These are phyloP conservation scores for Sordariomycetes sp. DNA, from an alignment of 2,329 filamentous ascomycete genomes.

Conservation along the genomic window DNA sequence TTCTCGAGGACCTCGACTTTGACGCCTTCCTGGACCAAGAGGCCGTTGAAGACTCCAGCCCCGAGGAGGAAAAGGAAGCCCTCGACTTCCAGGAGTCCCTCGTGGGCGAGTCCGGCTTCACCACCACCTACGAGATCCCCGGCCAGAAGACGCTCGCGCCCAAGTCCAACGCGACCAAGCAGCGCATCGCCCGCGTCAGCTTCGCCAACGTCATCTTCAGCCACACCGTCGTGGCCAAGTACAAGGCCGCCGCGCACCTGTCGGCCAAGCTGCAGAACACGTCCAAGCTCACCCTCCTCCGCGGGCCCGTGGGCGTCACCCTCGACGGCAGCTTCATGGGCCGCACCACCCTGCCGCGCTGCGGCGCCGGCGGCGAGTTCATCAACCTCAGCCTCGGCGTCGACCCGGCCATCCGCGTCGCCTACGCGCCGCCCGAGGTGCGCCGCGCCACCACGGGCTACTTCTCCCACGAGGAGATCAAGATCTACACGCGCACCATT, in stretches of 20 bases:
- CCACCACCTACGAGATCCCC: constrained; percentile 52
- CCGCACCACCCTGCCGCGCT: constrained; percentile 43
- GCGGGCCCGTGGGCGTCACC: constrained; percentile 46
- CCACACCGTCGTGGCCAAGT: constrained; percentile 52
- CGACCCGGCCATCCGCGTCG: constrained; percentile 46
- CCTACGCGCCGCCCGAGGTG: constrained; percentile 47
- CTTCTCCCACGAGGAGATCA: constrained; percentile 43
- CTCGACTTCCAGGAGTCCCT: constrained; percentile 34
- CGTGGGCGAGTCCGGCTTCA: constrained; percentile 50
- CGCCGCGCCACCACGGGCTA: constrained; percentile 40
- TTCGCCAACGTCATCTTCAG: constrained; percentile 43
- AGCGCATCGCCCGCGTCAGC: constrained; percentile 47
- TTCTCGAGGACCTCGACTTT: background rate
- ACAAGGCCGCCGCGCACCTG: constrained; percentile 50
- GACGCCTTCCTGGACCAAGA: background rate
- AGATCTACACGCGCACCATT: constrained; percentile 37
- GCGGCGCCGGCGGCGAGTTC: constrained; percentile 37
- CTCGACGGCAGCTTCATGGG: constrained; percentile 57
- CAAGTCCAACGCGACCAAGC: constrained; percentile 40
- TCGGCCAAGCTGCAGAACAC: constrained; percentile 47
- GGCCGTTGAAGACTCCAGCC: background rate
- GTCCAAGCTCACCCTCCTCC: constrained; percentile 45
- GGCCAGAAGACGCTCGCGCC: constrained; percentile 47
- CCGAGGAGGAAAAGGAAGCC: background rate
- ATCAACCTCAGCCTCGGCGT: constrained; percentile 49